These are phyloP conservation scores for Parathielavia hyrcaniae DNA, from an alignment of 495 filamentous ascomycete genomes.

Conservation along the genomic window DNA sequence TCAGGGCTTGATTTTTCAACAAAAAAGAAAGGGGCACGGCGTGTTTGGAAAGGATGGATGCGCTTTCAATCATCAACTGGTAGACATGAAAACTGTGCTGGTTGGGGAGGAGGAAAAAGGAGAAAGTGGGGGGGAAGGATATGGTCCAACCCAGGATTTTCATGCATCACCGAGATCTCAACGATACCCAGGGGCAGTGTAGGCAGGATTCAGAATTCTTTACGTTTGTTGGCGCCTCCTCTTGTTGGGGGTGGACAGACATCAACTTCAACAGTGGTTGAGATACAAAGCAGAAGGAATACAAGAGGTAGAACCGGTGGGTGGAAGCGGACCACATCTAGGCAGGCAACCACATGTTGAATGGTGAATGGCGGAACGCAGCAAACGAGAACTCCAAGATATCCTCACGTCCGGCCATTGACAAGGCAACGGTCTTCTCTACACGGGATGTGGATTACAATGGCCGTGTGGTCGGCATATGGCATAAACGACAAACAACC, in stretches of 20 bases:
- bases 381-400: too few species aligned
- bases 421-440: too few species aligned
- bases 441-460: too few species aligned
- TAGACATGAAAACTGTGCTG: conserved; percentile 8
- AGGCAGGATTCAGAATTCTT: neutral
- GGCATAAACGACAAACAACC: too few species aligned
- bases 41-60: conserved; percentile 14
- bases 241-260: neutral
- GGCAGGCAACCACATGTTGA: too few species aligned
- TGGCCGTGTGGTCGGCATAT: too few species aligned
- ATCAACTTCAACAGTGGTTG: conserved; percentile 13
- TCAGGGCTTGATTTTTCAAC: conserved; percentile 33
- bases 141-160: conserved; percentile 11
- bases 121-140: conserved; percentile 8
- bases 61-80: conserved; percentile 13
- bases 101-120: neutral
- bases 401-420: too few species aligned
- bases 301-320: too few species aligned
- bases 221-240: neutral
- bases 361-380: too few species aligned
- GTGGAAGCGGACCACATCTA: too few species aligned
- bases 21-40: conserved; percentile 26
- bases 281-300: neutral
- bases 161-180: conserved; percentile 34
- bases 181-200: conserved; percentile 33